These are phyloP conservation scores for Monosporascus sp. DNA, from an alignment of 2,329 filamentous ascomycete genomes.

Conservation along the genomic window DNA sequence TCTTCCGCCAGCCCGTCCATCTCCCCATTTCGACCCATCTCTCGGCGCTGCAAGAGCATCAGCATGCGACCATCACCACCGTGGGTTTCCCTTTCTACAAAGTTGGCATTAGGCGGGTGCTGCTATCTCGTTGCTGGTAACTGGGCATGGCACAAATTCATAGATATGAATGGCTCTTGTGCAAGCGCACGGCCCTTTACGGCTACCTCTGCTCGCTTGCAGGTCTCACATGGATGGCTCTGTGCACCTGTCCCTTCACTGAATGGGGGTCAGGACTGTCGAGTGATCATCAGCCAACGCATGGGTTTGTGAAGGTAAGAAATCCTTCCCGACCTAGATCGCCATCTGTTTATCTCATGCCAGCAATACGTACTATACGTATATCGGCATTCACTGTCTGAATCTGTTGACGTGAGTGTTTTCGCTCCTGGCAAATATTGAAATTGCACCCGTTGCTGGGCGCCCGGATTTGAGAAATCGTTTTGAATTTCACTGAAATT, in stretches of 20 bases:
- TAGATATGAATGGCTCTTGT: not conserved
- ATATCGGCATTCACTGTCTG: constrained; percentile 45
- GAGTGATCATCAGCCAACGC: too few species aligned
- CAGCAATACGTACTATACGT: constrained; percentile 25
- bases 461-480: constrained; percentile 50
- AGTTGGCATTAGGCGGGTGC: not conserved
- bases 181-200: not conserved
- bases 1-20: not conserved
- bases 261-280: too few species aligned
- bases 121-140: not conserved
- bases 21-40: not conserved
- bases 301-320: constrained; percentile 1
- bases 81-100: not conserved
- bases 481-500: constrained; percentile 47
- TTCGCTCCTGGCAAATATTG: constrained; percentile 51
- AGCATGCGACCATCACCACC: not conserved
- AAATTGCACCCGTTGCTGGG: constrained; percentile 48
- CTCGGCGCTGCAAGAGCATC: not conserved
- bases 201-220: not conserved
- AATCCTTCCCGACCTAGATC: not conserved
- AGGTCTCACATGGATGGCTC: not conserved
- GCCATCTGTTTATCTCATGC: constrained; percentile 10
- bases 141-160: not conserved
- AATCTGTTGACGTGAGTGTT: constrained; percentile 45
- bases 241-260: too few species aligned